Evolutionary conservation across 1,284 basidiomycete genomes (phyloP).

Genomic region (Cutaneotrichosporon sp.): DNA sequence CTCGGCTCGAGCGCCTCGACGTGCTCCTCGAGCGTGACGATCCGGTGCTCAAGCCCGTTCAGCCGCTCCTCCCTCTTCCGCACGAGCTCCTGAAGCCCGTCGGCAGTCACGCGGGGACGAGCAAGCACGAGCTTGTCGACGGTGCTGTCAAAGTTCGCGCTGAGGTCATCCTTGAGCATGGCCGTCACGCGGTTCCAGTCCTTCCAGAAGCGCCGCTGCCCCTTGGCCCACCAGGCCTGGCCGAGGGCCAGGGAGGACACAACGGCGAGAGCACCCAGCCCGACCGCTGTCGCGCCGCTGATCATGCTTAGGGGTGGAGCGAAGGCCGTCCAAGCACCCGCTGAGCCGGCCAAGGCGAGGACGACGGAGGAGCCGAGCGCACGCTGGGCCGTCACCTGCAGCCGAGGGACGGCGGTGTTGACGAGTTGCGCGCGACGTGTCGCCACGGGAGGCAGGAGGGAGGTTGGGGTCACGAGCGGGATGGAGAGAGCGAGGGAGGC

Average conservation of each 20-base stretch:
- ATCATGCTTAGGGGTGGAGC: constrained; percentile 37
- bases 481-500: constrained; percentile 57
- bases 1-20: constrained; percentile 3
- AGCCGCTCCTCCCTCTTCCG: constrained; percentile 56
- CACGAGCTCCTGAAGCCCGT: constrained; percentile 58
- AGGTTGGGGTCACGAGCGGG: constrained; percentile 58
- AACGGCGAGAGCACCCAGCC: constrained; percentile 62
- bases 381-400: constrained; percentile 69
- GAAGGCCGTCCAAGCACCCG: constrained; percentile 52
- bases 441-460: constrained; percentile 63
- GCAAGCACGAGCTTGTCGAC: constrained; percentile 45
- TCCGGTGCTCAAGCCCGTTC: constrained; percentile 55
- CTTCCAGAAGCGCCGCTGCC: constrained; percentile 69
- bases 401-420: constrained; percentile 60
- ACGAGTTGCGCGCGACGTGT: constrained; percentile 64
- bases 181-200: constrained; percentile 70
- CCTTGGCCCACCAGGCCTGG: constrained; percentile 69
- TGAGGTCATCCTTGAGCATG: constrained; percentile 71
- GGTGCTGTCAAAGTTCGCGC: constrained; percentile 59
- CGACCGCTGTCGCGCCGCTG: constrained; percentile 59
- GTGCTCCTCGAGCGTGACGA: constrained; percentile 53
- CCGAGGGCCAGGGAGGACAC: constrained; percentile 65
- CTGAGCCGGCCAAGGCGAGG: constrained; percentile 47
- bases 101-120: constrained; percentile 40
- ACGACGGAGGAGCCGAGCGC: constrained; percentile 59